phyloP scores from a whole-genome alignment of 2,329 filamentous ascomycete species.

The Penicillium janthinellum region DNA sequence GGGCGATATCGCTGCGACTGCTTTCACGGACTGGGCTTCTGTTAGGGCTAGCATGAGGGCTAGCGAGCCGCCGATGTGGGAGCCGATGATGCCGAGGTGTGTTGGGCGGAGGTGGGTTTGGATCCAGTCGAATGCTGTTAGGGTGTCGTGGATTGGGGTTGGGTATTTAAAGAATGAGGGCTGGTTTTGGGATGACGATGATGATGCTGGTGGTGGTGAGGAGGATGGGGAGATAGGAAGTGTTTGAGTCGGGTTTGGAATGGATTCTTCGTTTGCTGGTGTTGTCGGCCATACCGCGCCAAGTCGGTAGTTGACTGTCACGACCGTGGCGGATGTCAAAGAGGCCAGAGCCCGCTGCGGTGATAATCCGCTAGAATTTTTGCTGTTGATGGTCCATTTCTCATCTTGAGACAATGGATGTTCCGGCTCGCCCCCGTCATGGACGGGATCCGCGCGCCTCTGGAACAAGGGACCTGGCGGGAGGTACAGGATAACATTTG shows the following conservation, averaged over 20 bases:
- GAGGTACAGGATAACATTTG: constrained; percentile 41
- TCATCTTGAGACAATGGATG: neutral
- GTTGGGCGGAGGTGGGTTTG: constrained; percentile 32
- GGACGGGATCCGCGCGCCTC: neutral
- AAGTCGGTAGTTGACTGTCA: constrained; percentile 47
- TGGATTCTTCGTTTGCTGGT: neutral
- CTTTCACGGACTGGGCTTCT: constrained; percentile 36
- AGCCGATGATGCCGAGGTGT: constrained; percentile 36
- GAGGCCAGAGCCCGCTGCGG: constrained; percentile 35
- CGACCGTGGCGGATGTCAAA: constrained; percentile 36
- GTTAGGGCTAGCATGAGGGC: constrained; percentile 48
- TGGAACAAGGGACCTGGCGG: constrained; percentile 40
- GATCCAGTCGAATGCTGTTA: constrained; percentile 45
- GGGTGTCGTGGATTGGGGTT: constrained; percentile 43
- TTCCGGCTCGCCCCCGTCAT: neutral
- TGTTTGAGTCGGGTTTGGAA: neutral
- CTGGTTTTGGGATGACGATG: neutral
- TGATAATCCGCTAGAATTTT: neutral
- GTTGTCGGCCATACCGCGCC: constrained; percentile 17
- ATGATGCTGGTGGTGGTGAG: neutral
- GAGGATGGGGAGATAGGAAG: neutral
- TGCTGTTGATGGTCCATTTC: neutral
- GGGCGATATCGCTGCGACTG: constrained; percentile 38
- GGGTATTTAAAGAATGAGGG: constrained; percentile 34
- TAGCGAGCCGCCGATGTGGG: constrained; percentile 44